phyloP scores from a whole-genome alignment of 148 eudicot species.

The Rhododendron ovatum region DNA sequence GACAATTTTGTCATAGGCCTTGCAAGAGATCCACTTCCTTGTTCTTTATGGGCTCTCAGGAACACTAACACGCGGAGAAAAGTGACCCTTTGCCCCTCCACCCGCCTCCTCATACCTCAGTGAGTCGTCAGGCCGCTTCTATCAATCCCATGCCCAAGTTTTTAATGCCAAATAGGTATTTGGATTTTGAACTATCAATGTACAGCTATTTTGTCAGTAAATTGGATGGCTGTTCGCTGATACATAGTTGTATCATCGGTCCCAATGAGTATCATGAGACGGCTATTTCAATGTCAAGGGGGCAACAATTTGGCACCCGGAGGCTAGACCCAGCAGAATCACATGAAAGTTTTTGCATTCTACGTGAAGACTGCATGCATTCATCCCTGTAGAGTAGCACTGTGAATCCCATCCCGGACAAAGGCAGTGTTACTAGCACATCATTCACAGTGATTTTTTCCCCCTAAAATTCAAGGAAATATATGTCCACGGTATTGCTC shows the following conservation, averaged over 20 bases:
- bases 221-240: background rate
- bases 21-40: background rate
- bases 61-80: background rate
- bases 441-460: background rate
- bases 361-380: background rate
- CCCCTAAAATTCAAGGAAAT: background rate
- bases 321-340: background rate
- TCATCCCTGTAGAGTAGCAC: background rate
- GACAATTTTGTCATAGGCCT: background rate
- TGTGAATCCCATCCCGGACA: background rate
- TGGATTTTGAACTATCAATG: background rate
- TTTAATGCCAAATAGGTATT: too few relatives aligned
- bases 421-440: background rate
- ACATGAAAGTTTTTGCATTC: background rate
- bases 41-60: background rate
- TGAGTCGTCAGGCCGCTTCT: too few relatives aligned
- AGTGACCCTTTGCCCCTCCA: too few relatives aligned
- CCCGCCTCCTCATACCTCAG: too few relatives aligned
- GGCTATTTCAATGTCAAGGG: background rate
- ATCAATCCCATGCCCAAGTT: too few relatives aligned
- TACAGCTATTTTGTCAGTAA: too few relatives aligned
- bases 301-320: background rate
- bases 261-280: background rate
- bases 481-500: background rate
- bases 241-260: background rate